These are phyloP conservation scores for Anisodus acutangulus DNA, from an alignment of 257 asterid species.

Conservation along the genomic window DNA sequence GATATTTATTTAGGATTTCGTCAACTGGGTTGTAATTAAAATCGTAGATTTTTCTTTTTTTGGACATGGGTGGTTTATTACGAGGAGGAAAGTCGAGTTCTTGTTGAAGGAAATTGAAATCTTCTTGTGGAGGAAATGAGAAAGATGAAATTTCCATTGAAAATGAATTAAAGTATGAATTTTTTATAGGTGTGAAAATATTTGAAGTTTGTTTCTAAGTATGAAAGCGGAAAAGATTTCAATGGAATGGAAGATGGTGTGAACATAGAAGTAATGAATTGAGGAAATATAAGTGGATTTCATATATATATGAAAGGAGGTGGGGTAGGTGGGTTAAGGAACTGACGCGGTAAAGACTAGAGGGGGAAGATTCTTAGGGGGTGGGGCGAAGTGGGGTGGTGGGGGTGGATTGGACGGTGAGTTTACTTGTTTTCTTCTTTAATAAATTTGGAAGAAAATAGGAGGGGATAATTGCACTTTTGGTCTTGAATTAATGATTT, in stretches of 20 bases:
- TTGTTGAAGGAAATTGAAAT: constrained; percentile 37
- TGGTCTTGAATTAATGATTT: neutral
- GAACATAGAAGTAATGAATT: constrained; percentile 12
- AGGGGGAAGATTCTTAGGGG: neutral
- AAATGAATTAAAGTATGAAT: neutral
- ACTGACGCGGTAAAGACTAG: neutral
- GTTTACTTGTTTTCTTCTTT: neutral
- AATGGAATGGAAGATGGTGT: neutral
- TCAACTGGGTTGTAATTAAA: constrained; percentile 32
- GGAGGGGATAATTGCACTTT: neutral
- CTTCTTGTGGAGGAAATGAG: constrained; percentile 46
- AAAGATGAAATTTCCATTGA: constrained; percentile 59
- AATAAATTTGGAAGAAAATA: no score
- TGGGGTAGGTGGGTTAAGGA: neutral
- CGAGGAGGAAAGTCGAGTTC: constrained; percentile 30
- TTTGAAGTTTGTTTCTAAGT: constrained; percentile 28
- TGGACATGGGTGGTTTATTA: constrained; percentile 29
- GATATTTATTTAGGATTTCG: constrained; percentile 36
- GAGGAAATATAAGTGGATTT: neutral
- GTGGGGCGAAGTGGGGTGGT: accelerated
- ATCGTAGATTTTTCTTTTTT: constrained; percentile 13
- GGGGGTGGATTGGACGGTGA: neutral
- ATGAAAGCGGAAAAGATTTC: neutral
- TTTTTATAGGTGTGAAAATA: constrained; percentile 32
- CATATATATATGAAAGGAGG: neutral